phyloP scores from a whole-genome alignment of 1,284 basidiomycete genomes.

The Agroathelia rolfsii region DNA sequence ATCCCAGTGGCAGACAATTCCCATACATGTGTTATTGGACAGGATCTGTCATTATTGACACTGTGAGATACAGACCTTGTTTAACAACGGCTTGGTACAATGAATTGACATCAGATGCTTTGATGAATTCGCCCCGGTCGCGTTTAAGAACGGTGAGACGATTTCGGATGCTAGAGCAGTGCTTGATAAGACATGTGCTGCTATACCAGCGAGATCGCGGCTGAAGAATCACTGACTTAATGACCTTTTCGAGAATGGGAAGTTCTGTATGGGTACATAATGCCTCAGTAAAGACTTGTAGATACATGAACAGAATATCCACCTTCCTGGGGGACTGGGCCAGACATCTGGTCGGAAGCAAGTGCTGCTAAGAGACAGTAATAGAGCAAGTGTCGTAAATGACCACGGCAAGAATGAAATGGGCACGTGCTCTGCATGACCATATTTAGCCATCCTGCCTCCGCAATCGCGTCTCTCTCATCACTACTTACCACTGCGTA shows the following conservation, averaged over 20 bases:
- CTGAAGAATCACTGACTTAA: slow-evolving; percentile 54
- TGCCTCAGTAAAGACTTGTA: slow-evolving; percentile 15
- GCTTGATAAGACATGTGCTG: slow-evolving; percentile 17
- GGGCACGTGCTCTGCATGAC: background rate
- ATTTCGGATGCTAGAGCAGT: slow-evolving; percentile 72
- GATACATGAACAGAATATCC: slow-evolving; percentile 16
- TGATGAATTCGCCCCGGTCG: slow-evolving; percentile 82
- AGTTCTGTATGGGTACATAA: slow-evolving; percentile 49
- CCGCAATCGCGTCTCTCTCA: slow-evolving; percentile 1
- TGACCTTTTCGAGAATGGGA: slow-evolving; percentile 90
- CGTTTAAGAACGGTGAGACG: slow-evolving; percentile 82
- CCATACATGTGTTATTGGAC: no score
- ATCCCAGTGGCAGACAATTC: background rate
- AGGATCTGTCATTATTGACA: no score
- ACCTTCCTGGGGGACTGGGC: slow-evolving; percentile 70
- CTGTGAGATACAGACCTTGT: slow-evolving; percentile 63
- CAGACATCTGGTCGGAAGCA: slow-evolving; percentile 40
- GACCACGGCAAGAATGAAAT: no score
- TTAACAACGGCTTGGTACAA: slow-evolving; percentile 93
- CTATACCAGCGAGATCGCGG: slow-evolving; percentile 10
- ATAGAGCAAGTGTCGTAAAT: no score
- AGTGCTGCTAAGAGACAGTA: no score
- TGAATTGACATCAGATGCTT: slow-evolving; percentile 85
- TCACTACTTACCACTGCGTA: no score
- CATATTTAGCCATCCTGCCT: no score